Percentiles rank a stretch among this genome's conserved stretches.
Conservation (phyloP, 2,329 filamentous ascomycete species). For the Penicillium olsonii region DNA sequence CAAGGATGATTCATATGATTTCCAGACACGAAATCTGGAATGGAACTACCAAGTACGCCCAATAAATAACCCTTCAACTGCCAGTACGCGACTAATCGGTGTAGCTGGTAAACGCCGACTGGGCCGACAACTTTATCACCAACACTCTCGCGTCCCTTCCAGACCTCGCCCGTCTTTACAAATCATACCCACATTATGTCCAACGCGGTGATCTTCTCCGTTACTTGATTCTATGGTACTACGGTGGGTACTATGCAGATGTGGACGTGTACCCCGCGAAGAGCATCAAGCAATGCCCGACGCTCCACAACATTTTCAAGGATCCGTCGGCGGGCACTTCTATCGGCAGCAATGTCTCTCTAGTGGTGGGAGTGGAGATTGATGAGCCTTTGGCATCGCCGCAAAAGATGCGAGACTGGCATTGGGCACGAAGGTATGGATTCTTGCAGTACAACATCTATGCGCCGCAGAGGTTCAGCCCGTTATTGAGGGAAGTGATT, state of each 20-base stretch:
- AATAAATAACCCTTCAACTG: too few relatives aligned
- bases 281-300: constrained; percentile 31
- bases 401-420: constrained; percentile 35
- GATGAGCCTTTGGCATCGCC: constrained; percentile 38
- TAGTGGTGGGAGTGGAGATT: constrained; percentile 39
- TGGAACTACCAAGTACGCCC: constrained; percentile 32
- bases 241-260: constrained; percentile 40
- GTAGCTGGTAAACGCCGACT: constrained; percentile 29
- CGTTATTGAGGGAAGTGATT: constrained; percentile 33
- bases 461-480: constrained; percentile 37
- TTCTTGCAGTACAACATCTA: constrained; percentile 39
- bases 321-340: background rate
- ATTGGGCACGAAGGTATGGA: constrained; percentile 36
- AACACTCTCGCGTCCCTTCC: constrained; percentile 28
- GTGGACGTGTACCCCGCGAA: constrained; percentile 32
- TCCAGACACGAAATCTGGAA: constrained; percentile 29
- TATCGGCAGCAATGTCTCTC: constrained; percentile 27
- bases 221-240: constrained; percentile 39
- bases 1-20: constrained; percentile 26
- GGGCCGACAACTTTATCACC: constrained; percentile 30
- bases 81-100: background rate
- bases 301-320: constrained; percentile 22
- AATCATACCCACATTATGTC: constrained; percentile 47
- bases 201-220: constrained; percentile 52
- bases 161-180: constrained; percentile 28